Conservation (phyloP, 306 rosid species). For the Bauhinia variegata region DNA sequence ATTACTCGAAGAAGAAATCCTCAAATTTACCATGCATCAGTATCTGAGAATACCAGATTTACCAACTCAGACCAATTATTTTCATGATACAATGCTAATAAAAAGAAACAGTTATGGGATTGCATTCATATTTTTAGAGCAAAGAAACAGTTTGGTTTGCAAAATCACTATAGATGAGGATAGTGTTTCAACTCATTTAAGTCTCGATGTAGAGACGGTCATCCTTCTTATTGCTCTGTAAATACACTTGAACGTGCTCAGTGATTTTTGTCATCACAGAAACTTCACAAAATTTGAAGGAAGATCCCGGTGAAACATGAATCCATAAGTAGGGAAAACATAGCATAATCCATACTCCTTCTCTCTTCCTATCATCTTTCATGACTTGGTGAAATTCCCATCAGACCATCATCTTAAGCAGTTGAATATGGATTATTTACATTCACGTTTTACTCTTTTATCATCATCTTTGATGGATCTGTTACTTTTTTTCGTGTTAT, state of each 20-base stretch:
- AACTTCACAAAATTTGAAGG: too few species aligned
- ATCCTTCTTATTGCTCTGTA: too few species aligned
- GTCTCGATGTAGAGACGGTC: too few species aligned
- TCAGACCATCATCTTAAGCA: neutral
- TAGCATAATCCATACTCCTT: neutral
- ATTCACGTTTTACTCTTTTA: neutral
- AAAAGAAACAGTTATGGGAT: neutral
- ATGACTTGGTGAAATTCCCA: neutral
- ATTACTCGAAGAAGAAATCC: neutral
- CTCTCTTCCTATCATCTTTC: neutral
- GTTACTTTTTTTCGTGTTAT: too few species aligned
- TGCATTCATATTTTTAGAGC: neutral
- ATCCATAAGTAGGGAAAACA: neutral
- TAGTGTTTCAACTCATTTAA: too few species aligned
- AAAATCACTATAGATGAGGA: too few species aligned
- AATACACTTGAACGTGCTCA: too few species aligned
- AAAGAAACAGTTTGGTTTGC: too few species aligned
- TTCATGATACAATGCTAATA: constrained; percentile 11
- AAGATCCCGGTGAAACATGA: neutral
- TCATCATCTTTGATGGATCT: too few species aligned
- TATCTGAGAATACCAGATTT: constrained; percentile 2
- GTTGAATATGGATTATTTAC: neutral
- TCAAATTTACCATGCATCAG: neutral
- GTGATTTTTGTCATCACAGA: too few species aligned
- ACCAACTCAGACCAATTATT: neutral